phyloP scores from a whole-genome alignment of 352 stramenopile species.

The Phytophthora tubulina region DNA sequence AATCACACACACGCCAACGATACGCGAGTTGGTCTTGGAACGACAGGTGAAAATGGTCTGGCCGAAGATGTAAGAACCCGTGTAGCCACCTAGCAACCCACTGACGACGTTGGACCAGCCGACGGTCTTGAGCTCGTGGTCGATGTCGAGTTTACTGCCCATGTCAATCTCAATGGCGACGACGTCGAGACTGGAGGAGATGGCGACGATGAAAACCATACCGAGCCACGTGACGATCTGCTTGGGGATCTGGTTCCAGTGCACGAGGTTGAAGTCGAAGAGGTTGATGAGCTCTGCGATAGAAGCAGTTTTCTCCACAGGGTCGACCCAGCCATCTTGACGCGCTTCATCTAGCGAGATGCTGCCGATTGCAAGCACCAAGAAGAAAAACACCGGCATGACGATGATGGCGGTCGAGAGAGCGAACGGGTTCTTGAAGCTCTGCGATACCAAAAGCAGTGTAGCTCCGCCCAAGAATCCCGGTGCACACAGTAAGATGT shows the following conservation, averaged over 20 bases:
- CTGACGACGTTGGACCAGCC: conserved; percentile 96
- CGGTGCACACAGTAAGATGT: conserved; percentile 83
- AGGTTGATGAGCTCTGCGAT: conserved; percentile 81
- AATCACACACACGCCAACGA: conserved; percentile 92
- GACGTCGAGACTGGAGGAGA: conserved; percentile 96
- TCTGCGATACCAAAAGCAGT: conserved; percentile 80
- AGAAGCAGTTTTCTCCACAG: conserved; percentile 56
- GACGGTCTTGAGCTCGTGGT: conserved; percentile 93
- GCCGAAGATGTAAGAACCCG: conserved; percentile 98
- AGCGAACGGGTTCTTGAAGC: conserved; percentile 70
- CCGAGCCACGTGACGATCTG: conserved; percentile 92
- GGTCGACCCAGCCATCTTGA: conserved; percentile 87
- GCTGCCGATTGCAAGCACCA: conserved; percentile 75
- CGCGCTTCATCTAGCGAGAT: conserved; percentile 90
- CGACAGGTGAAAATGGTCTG: conserved; percentile 98
- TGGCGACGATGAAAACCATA: conserved; percentile 98
- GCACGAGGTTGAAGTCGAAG: conserved; percentile 91
- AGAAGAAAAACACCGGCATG: conserved; percentile 93
- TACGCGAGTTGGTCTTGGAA: conserved; percentile 87
- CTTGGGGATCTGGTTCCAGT: conserved; percentile 88
- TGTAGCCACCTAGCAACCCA: conserved; percentile 96
- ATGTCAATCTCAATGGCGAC: conserved; percentile 97
- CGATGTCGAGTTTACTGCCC: conserved; percentile 93
- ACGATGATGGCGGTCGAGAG: conserved; percentile 81
- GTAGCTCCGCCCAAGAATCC: conserved; percentile 81